A percentile compares a stretch with the other conserved stretches of the same genome.
phyloP scores from a whole-genome alignment of 148 eudicot species.

The Vaccinium macrocarpon region DNA sequence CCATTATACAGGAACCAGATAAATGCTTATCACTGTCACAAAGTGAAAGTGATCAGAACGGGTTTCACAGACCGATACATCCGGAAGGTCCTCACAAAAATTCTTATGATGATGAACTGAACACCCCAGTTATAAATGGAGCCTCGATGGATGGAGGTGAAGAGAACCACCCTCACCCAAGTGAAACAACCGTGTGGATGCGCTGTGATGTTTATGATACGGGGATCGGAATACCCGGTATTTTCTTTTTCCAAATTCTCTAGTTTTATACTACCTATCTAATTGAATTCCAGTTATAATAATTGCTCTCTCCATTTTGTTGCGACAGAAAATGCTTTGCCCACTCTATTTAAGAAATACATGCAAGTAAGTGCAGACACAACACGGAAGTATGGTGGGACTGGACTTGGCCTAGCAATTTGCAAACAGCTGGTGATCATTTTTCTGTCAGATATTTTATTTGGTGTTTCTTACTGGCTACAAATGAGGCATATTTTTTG shows the following conservation, averaged over 20 bases:
- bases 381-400: conserved; percentile 94
- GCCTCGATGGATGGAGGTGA: conserved; percentile 27
- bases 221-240: conserved; percentile 97
- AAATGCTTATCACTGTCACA: not conserved
- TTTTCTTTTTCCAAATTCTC: not conserved
- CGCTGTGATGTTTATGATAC: conserved; percentile 92
- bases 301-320: conserved; percentile 11
- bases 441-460: not conserved
- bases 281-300: not conserved
- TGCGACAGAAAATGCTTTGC: conserved; percentile 74
- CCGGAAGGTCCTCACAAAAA: not conserved
- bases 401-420: conserved; percentile 92
- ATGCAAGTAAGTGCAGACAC: conserved; percentile 93
- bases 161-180: conserved; percentile 22
- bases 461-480: not conserved
- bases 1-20: not conserved
- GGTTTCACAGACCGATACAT: not conserved
- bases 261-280: not conserved
- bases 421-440: conserved; percentile 88
- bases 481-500: not conserved
- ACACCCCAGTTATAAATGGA: conserved; percentile 29
- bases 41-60: not conserved
- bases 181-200: conserved; percentile 68
- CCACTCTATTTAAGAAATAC: conserved; percentile 78
- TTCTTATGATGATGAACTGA: conserved; percentile 28